These are phyloP conservation scores for Kwoniella europaea DNA, from an alignment of 768 basidiomycete species.

Conservation along the genomic window DNA sequence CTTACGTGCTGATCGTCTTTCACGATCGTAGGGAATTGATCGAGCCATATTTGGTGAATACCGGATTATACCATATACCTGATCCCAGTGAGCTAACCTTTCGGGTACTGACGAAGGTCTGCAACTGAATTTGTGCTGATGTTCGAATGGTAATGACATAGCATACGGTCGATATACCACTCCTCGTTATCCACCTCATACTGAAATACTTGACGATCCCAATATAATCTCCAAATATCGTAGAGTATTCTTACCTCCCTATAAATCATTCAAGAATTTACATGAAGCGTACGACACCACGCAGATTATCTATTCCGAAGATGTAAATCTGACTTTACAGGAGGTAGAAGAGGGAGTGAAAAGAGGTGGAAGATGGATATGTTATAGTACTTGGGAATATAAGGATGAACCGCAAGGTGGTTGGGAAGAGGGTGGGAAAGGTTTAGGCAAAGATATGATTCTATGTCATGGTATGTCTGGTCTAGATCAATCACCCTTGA, in stretches of 20 bases:
- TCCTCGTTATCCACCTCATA: conserved; percentile 52
- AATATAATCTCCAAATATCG: conserved; percentile 44
- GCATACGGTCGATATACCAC: conserved; percentile 58
- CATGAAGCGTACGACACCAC: conserved; percentile 47
- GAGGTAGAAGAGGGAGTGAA: conserved; percentile 46
- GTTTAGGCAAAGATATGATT: conserved; percentile 54
- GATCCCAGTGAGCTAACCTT: conserved; percentile 52
- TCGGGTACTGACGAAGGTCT: neutral
- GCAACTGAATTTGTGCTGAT: conserved; percentile 7
- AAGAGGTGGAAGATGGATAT: conserved; percentile 55
- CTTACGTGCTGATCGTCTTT: neutral
- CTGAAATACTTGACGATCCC: conserved; percentile 45
- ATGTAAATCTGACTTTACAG: conserved; percentile 48
- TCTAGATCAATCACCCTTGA: no score
- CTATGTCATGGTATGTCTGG: conserved; percentile 52
- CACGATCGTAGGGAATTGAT: conserved; percentile 49
- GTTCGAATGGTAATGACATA: conserved; percentile 19
- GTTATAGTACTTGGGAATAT: conserved; percentile 58
- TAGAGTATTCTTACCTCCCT: conserved; percentile 53
- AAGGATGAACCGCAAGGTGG: conserved; percentile 37
- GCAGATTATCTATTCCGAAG: conserved; percentile 51
- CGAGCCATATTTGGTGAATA: conserved; percentile 48
- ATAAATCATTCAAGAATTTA: conserved; percentile 25
- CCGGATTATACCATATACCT: conserved; percentile 50
- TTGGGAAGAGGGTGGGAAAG: conserved; percentile 53